A percentile compares a stretch with the other conserved stretches of the same genome.
Conservation (phyloP, 2,329 filamentous ascomycete genomes). For the Diaporthe vaccinii region DNA sequence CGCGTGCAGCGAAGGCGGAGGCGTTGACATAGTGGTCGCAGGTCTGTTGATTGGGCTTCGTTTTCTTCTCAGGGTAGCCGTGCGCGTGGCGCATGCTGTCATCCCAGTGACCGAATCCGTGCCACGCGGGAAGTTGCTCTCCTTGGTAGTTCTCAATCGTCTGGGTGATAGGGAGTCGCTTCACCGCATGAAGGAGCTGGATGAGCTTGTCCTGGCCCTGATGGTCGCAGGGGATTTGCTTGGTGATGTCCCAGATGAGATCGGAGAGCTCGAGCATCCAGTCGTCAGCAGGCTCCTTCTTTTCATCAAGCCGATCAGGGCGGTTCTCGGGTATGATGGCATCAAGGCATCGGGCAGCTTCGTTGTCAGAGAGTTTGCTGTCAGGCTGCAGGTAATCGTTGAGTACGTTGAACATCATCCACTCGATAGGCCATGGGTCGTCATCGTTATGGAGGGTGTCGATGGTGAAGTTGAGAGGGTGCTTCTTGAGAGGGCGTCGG, state of each 20-base stretch:
- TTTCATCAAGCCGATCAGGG: background rate
- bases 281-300: background rate
- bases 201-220: slow-evolving; percentile 11
- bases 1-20: background rate
- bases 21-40: slow-evolving; percentile 3
- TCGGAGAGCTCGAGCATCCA: background rate
- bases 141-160: background rate
- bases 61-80: background rate
- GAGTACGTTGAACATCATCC: slow-evolving; percentile 11
- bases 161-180: background rate
- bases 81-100: background rate
- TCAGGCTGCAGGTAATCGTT: background rate
- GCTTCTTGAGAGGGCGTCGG: background rate
- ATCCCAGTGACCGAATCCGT: background rate
- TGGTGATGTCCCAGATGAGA: background rate
- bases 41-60: background rate
- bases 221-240: background rate
- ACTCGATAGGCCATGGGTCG: background rate
- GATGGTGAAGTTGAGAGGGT: background rate
- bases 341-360: background rate
- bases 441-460: background rate
- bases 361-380: background rate
- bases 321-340: background rate
- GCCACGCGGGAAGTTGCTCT: background rate
- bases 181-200: background rate